Evolutionary conservation across 371 early-diverging fungal species (phyloP).

Genomic region (Umbelopsis sp.): DNA sequence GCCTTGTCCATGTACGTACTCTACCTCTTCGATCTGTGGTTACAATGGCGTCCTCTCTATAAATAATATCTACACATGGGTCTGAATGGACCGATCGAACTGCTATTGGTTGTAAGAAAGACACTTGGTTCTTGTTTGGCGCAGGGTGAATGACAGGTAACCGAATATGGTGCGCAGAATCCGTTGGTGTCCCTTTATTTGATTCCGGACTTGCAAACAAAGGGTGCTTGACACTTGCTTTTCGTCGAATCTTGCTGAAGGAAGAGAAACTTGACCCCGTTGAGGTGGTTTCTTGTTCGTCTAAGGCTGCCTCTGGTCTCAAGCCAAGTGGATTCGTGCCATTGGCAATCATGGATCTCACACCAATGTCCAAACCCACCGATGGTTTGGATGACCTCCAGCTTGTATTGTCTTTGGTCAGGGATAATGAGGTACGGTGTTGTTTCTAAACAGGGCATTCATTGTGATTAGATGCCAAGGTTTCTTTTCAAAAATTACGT

Average conservation of each 20-base stretch:
- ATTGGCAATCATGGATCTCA: not conserved
- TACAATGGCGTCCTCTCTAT: conserved; percentile 76
- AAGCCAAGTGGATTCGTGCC: not conserved
- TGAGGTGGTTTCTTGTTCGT: not conserved
- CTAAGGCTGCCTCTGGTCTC: not conserved
- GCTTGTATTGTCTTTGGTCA: not conserved
- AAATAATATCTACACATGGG: conserved; percentile 71
- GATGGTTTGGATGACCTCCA: not conserved
- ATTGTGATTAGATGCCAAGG: not conserved
- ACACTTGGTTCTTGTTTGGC: conserved; percentile 70
- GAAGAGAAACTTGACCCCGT: not conserved
- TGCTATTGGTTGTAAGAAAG: conserved; percentile 79
- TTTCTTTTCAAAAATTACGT: too few species aligned
- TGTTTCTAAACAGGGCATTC: not conserved
- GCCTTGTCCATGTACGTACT: conserved; percentile 81
- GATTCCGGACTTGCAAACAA: conserved; percentile 13
- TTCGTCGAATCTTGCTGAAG: not conserved
- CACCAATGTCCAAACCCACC: not conserved
- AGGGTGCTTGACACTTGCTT: conserved; percentile 8
- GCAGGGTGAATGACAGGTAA: conserved; percentile 61
- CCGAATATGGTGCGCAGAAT: not conserved
- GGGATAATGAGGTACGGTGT: not conserved
- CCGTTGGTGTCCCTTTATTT: not conserved
- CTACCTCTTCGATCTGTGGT: conserved; percentile 85
- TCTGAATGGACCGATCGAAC: conserved; percentile 73